phyloP scores from a whole-genome alignment of 257 asterid genomes.

The Linderniella brevidens region DNA sequence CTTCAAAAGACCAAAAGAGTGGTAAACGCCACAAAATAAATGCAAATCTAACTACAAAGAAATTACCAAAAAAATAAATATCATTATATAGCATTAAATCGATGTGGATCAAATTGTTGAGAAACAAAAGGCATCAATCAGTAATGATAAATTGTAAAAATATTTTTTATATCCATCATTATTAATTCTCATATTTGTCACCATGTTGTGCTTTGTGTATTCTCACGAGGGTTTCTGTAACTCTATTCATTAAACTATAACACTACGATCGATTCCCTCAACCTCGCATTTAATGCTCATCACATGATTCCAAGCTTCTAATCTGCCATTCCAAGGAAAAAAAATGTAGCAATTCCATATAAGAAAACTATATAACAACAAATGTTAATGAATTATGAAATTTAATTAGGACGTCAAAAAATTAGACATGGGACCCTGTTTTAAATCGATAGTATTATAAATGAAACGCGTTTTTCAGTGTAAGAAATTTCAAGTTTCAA shows the following conservation, averaged over 20 bases:
- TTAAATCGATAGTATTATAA: slow-evolving; percentile 18
- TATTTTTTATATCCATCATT: background rate
- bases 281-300: slow-evolving; percentile 74
- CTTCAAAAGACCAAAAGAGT: no score
- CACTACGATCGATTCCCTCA: slow-evolving; percentile 49
- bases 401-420: slow-evolving; percentile 9
- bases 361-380: background rate
- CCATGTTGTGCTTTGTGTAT: slow-evolving; percentile 15
- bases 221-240: slow-evolving; percentile 31
- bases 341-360: background rate
- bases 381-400: slow-evolving; percentile 2
- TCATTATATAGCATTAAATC: no score
- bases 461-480: slow-evolving; percentile 19
- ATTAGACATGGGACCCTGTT: slow-evolving; percentile 17
- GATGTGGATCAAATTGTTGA: no score
- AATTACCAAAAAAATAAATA: no score
- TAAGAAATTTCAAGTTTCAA: slow-evolving; percentile 23
- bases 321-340: slow-evolving; percentile 54
- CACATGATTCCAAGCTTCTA: slow-evolving; percentile 92
- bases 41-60: no score
- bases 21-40: no score
- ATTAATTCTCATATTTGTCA: slow-evolving; percentile 13
- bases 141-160: no score
- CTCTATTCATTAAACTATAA: slow-evolving; percentile 32
- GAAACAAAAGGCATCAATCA: no score